Percentiles rank a stretch among this genome's conserved stretches.
Evolutionary conservation across 495 filamentous ascomycete genomes (phyloP).

Genomic region (Tuber brumale): DNA sequence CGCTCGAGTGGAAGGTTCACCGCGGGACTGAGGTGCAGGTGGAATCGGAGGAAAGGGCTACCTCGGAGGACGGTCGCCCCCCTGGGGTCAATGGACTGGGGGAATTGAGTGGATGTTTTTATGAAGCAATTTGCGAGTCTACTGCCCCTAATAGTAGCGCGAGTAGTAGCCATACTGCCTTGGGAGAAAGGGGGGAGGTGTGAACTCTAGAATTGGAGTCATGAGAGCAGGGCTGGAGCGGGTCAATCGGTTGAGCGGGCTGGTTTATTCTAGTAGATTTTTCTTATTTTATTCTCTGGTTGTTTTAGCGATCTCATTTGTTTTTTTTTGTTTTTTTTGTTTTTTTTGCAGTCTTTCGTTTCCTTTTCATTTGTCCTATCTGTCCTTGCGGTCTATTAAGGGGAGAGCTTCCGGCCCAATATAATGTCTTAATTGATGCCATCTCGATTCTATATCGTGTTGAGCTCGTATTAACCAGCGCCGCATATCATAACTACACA

Average conservation of each 20-base stretch:
- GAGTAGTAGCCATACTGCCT: not conserved
- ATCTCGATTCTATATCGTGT: not conserved
- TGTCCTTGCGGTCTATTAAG: not conserved
- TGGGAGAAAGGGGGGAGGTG: not conserved
- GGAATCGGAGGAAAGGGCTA: not conserved
- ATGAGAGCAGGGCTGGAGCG: not conserved
- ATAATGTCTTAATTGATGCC: slow-evolving; percentile 2
- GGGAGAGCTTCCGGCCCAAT: not conserved
- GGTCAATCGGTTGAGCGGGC: not conserved
- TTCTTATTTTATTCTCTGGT: not conserved
- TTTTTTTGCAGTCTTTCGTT: not conserved
- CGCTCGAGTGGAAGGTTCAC: not conserved
- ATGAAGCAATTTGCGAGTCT: not conserved
- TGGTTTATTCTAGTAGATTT: not conserved
- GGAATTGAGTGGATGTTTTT: not conserved
- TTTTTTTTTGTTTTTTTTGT: not conserved
- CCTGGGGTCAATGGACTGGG: not conserved
- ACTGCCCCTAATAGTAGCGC: not conserved
- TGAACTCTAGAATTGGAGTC: not conserved
- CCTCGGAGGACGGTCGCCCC: not conserved
- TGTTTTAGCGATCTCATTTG: not conserved
- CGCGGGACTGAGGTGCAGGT: not conserved
- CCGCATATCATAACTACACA: not conserved
- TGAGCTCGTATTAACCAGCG: not conserved
- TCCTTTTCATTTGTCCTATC: not conserved